Base-by-base conservation (phyloP, 1,284 basidiomycete genomes). In the Hortiboletus rubellus region DNA sequence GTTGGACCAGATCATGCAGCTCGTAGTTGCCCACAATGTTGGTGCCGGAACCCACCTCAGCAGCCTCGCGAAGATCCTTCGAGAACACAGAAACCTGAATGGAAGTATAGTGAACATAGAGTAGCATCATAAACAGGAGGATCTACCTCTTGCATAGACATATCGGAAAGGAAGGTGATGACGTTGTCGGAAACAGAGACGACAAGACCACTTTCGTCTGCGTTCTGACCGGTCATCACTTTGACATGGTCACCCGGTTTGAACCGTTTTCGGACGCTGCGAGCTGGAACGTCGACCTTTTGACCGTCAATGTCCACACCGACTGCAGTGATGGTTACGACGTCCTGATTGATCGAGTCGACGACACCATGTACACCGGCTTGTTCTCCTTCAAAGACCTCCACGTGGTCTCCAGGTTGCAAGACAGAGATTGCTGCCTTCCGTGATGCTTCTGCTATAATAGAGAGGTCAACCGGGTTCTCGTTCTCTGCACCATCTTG, bases 231-330 rank as follows among this genome's bases (percentile, higher is more conserved):
- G 8, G 88, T 83, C 85, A 98, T 94, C 57, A 99, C 96, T 78
- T 98, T 98, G 77, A 99, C 93, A 70, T 99, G 97, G 74, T 99
- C 96, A 72, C 96, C 97, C 50, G 94, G 84, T 72, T 94, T 94
- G 80, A 99, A 99, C 47, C 89, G 83, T 77, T 99, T 99, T 63
- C 95, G 83, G 4, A 98, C 94, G 69, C 91, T 92, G 54, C 91
- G 80, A 1, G 94, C 92, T 0, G 92, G 91, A 7, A 99, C 84
- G 62, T 98, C 94, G 52, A 94, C 82, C 67, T 87, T 87, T 70
- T 92, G 89, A 3, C 87, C 90, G 57, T 91, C 90, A 51, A 94
- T 82, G 60, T 96, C 94, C 30, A 91, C 81, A 34, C 93, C 89
- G 27, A 90, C 79, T 9, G 90, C 89, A 52, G 87, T 86, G 63